Conservation (phyloP, 257 asterid species). For the Lycium ferocissimum region DNA sequence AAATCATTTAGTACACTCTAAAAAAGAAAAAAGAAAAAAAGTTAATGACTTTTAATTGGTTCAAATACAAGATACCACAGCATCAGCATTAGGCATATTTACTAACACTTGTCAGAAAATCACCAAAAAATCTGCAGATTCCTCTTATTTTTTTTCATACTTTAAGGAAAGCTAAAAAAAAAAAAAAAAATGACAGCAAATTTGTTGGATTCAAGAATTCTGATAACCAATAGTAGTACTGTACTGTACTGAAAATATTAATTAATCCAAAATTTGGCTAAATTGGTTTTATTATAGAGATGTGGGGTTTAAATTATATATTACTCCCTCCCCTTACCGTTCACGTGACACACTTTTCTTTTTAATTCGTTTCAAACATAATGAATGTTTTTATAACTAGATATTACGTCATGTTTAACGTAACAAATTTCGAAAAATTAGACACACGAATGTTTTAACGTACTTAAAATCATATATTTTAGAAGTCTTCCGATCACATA, state of each 20-base stretch:
- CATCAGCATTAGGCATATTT: conserved; percentile 23
- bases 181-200: conserved; percentile 36
- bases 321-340: rapidly evolving
- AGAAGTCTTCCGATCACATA: too few species aligned
- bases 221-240: conserved; percentile 2
- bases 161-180: conserved; percentile 33
- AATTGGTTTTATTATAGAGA: conserved; percentile 23
- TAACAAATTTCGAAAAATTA: too few species aligned
- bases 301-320: conserved; percentile 23
- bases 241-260: conserved; percentile 15
- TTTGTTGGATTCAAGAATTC: conserved; percentile 26
- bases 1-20: conserved; percentile 24
- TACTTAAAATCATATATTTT: not conserved
- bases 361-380: too few species aligned
- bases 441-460: too few species aligned
- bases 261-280: not conserved
- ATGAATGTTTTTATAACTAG: too few species aligned
- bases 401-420: too few species aligned
- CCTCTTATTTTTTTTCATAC: conserved; percentile 36
- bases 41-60: conserved; percentile 10
- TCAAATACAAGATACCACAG: conserved; percentile 23
- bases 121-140: conserved; percentile 49
- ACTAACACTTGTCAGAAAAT: conserved; percentile 43
- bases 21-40: not conserved
- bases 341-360: not conserved